Evolutionary conservation across 148 eudicot species (phyloP).

Genomic region (Vaccinium myrtillus): DNA sequence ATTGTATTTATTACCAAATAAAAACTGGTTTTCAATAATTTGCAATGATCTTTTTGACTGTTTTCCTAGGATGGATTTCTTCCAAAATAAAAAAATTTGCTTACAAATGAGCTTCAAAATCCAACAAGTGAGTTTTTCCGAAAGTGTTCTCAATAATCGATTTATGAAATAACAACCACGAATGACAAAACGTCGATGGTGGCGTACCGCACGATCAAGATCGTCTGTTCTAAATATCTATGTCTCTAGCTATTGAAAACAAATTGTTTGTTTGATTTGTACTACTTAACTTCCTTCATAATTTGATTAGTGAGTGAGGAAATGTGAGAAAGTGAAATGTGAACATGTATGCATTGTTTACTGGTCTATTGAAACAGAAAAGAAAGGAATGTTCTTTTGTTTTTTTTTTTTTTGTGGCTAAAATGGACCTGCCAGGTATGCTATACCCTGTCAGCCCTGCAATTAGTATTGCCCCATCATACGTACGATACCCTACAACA

Average conservation of each 20-base stretch:
- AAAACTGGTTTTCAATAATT: neutral
- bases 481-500: too few species aligned
- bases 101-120: neutral
- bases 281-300: neutral
- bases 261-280: neutral
- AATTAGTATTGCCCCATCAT: too few species aligned
- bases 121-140: neutral
- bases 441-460: too few species aligned
- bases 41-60: neutral
- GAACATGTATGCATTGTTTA: constrained; percentile 7
- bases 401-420: too few species aligned
- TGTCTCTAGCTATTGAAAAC: neutral
- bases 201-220: neutral
- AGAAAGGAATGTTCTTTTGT: neutral
- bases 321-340: neutral
- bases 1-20: neutral
- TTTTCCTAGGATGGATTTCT: neutral
- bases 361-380: constrained; percentile 3
- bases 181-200: neutral
- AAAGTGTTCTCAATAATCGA: neutral
- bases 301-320: constrained; percentile 15
- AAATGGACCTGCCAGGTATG: too few species aligned
- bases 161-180: neutral
- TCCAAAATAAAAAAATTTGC: neutral
- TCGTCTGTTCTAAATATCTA: neutral